phyloP scores from a whole-genome alignment of 139 green algal species.

The Tetradesmus obliquus region DNA sequence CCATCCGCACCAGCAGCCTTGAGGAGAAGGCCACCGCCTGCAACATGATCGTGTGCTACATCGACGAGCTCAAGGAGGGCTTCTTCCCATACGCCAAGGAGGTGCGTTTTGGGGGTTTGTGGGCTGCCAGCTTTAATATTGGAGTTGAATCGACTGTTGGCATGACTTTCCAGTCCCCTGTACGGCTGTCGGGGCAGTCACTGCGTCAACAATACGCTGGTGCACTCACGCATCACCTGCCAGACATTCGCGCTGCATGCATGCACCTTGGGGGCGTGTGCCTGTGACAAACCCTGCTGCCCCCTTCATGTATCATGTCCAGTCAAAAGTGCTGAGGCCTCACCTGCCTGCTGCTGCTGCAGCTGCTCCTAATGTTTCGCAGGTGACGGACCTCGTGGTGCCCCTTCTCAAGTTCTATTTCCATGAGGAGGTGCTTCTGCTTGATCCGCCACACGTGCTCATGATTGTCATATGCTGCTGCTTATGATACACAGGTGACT shows the following conservation, averaged over 20 bases:
- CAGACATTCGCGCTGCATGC: too few relatives aligned
- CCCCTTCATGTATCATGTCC: too few relatives aligned
- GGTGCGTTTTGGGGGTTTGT: conserved; percentile 48
- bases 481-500: background rate
- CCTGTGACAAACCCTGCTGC: too few relatives aligned
- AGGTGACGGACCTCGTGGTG: conserved; percentile 45
- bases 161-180: too few relatives aligned
- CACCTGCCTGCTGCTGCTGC: background rate
- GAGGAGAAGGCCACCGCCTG: conserved; percentile 99
- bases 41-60: conserved; percentile 99
- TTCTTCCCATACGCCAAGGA: conserved; percentile 95
- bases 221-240: too few relatives aligned
- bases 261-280: too few relatives aligned
- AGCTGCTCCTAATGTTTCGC: background rate
- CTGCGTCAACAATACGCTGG: too few relatives aligned
- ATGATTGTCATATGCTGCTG: background rate
- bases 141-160: too few relatives aligned
- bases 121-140: too few relatives aligned
- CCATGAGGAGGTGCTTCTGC: conserved; percentile 90
- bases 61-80: conserved; percentile 96
- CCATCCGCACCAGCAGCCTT: conserved; percentile 59
- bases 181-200: too few relatives aligned
- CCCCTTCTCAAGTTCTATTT: conserved; percentile 97
- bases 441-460: background rate
- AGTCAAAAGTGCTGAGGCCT: background rate